phyloP scores from a whole-genome alignment of 192 early-diverging fungal genomes.

The Neocallimastix lanati region DNA sequence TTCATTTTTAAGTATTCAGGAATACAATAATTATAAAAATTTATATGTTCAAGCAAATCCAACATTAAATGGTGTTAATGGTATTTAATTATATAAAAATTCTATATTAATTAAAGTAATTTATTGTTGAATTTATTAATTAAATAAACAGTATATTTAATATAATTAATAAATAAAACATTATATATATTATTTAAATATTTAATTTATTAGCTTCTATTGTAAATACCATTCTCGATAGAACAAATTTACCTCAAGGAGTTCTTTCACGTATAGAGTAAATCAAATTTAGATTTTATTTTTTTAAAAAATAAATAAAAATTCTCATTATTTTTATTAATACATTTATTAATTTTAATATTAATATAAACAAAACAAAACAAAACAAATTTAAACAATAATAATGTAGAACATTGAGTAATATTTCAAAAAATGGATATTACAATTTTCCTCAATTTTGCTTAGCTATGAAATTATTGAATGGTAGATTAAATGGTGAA shows the following conservation, averaged over 20 bases:
- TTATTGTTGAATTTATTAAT: too few relatives aligned
- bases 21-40: background rate
- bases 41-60: background rate
- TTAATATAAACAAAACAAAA: too few relatives aligned
- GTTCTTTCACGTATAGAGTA: background rate
- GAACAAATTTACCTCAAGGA: background rate
- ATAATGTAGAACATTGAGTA: background rate
- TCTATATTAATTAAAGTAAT: too few relatives aligned
- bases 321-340: too few relatives aligned
- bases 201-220: background rate
- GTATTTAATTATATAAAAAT: background rate
- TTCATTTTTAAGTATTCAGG: background rate
- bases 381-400: background rate
- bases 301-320: too few relatives aligned
- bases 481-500: background rate
- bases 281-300: too few relatives aligned
- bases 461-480: background rate
- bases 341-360: too few relatives aligned
- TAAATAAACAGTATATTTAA: too few relatives aligned
- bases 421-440: background rate
- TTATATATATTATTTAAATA: too few relatives aligned
- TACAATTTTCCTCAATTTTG: background rate
- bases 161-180: too few relatives aligned
- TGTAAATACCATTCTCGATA: background rate
- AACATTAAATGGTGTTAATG: background rate